These are phyloP conservation scores for Pestalotiopsis sp. DNA, from an alignment of 2,329 filamentous ascomycete species.

Conservation along the genomic window DNA sequence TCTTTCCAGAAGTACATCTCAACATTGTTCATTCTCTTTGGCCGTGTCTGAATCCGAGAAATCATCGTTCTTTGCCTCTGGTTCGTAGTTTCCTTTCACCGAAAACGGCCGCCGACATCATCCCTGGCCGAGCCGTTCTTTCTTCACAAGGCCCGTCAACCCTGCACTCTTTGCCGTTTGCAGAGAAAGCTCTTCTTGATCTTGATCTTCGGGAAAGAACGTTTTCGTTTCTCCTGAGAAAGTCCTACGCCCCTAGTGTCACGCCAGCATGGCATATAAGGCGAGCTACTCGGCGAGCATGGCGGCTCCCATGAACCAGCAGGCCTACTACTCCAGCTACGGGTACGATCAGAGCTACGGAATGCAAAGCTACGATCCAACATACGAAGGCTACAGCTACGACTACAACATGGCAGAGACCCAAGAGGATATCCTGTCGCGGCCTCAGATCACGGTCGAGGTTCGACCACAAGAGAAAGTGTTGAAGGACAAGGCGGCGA, in stretches of 20 bases:
- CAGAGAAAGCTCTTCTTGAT: neutral
- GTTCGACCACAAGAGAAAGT: neutral
- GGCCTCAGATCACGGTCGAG: neutral
- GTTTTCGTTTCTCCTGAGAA: neutral
- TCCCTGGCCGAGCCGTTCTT: neutral
- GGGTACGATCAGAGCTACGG: neutral
- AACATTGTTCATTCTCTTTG: neutral
- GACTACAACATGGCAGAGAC: neutral
- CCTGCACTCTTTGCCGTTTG: neutral
- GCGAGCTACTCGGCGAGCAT: neutral
- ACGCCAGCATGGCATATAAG: neutral
- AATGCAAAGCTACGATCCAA: neutral
- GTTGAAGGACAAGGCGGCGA: neutral
- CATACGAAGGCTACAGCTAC: neutral
- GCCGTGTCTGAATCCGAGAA: neutral
- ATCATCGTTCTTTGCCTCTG: neutral
- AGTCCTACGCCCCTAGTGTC: neutral
- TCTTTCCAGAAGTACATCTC: neutral
- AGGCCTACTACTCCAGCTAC: neutral
- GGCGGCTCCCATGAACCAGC: neutral
- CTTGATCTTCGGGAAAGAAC: neutral
- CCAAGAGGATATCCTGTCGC: neutral
- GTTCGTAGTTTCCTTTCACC: neutral
- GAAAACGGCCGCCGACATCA: neutral
- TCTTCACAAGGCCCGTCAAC: neutral